A percentile compares a stretch with the other conserved stretches of the same genome.
Evolutionary conservation across 805 yeast species (phyloP).

Genomic region (Hanseniaspora vineae): DNA sequence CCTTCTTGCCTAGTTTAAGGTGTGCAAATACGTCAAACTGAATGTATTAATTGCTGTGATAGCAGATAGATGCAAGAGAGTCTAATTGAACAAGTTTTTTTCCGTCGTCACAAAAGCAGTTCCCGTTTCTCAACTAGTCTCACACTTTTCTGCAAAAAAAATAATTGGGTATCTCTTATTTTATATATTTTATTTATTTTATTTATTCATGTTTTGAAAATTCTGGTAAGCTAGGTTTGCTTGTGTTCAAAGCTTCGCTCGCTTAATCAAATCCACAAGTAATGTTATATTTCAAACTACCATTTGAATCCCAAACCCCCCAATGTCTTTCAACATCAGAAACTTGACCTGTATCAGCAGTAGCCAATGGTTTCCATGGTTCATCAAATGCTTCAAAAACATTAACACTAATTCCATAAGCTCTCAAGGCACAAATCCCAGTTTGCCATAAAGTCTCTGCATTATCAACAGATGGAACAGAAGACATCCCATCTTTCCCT

Average conservation of each 20-base stretch:
- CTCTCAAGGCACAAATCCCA: constrained; percentile 87
- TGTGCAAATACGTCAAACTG: no score
- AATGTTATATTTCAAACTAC: constrained; percentile 33
- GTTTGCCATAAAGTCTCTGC: constrained; percentile 78
- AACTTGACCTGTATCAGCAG: constrained; percentile 58
- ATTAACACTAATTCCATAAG: constrained; percentile 88
- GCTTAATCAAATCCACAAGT: constrained; percentile 22
- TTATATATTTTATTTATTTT: no score
- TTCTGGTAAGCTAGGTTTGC: no score
- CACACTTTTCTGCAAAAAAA: no score
- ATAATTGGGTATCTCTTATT: no score
- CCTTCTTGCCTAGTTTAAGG: no score
- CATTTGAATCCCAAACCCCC: constrained; percentile 68
- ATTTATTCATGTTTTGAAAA: no score
- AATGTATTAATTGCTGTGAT: no score
- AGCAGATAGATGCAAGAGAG: no score
- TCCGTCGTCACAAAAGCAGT: no score
- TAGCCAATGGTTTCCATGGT: constrained; percentile 69
- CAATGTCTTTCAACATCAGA: constrained; percentile 83
- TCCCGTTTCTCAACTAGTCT: no score
- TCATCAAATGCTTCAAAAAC: constrained; percentile 94
- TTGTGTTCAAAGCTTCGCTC: background rate
- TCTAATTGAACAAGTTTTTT: no score
- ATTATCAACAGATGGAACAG: constrained; percentile 51
- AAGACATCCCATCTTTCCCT: constrained; percentile 32